phyloP scores from a whole-genome alignment of 495 filamentous ascomycete species.

The Trichoderma gamsii region DNA sequence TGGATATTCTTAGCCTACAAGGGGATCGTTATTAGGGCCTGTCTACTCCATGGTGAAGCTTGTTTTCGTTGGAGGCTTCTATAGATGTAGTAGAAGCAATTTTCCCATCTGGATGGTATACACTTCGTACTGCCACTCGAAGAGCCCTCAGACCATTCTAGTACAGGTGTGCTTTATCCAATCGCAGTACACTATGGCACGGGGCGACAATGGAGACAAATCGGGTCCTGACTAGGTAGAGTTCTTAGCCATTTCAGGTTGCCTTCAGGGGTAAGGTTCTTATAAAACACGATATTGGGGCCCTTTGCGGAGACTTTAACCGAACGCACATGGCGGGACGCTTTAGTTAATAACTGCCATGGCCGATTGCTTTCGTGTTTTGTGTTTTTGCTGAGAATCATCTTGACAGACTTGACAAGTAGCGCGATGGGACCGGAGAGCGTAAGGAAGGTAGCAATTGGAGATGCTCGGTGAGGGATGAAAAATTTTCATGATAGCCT shows the following conservation, averaged over 20 bases:
- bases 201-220: background rate
- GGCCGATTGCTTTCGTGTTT: background rate
- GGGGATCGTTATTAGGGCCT: too few species aligned
- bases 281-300: background rate
- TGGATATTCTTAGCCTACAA: too few species aligned
- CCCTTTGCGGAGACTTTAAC: conserved; percentile 7
- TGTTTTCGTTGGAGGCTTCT: too few species aligned
- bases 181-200: conserved; percentile 2
- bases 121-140: too few species aligned
- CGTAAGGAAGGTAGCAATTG: too few species aligned
- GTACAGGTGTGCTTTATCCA: background rate
- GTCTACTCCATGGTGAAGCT: too few species aligned
- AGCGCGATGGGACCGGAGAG: too few species aligned
- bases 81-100: too few species aligned
- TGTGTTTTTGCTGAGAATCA: background rate
- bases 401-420: background rate
- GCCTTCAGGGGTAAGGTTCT: background rate
- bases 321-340: background rate
- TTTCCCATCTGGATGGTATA: too few species aligned
- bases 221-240: background rate
- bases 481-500: too few species aligned
- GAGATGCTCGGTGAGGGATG: too few species aligned
- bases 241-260: conserved; percentile 2
- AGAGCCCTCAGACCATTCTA: background rate
- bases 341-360: background rate